Conservation (phyloP, 192 early-diverging fungal species). For the Coemansia sp. region DNA sequence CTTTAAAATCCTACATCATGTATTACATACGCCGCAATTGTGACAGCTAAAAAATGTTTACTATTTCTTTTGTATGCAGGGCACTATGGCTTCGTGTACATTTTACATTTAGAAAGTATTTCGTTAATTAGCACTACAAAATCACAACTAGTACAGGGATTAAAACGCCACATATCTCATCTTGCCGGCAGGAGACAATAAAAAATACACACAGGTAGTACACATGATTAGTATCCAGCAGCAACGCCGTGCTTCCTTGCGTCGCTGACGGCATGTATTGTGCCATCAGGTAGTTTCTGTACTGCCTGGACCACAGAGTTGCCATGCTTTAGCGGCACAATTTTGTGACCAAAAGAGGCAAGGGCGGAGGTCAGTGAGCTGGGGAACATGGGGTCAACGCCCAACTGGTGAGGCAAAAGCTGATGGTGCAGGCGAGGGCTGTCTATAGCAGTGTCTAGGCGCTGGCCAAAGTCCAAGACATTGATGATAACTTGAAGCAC, state of each 20-base stretch:
- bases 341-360: slow-evolving; percentile 43
- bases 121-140: background rate
- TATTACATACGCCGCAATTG: background rate
- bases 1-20: background rate
- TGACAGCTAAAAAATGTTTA: background rate
- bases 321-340: slow-evolving; percentile 29
- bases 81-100: background rate
- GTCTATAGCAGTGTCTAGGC: slow-evolving; percentile 68
- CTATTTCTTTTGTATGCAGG: background rate
- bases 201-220: background rate
- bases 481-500: slow-evolving; percentile 74
- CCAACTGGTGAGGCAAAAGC: slow-evolving; percentile 73
- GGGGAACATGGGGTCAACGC: slow-evolving; percentile 54
- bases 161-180: background rate
- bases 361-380: slow-evolving; percentile 32
- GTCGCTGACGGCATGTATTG: slow-evolving; percentile 62
- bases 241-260: slow-evolving; percentile 65
- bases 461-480: slow-evolving; percentile 69
- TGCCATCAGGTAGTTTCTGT: slow-evolving; percentile 41
- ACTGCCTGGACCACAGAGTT: slow-evolving; percentile 62
- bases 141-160: slow-evolving; percentile 1
- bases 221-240: slow-evolving; percentile 49
- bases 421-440: slow-evolving; percentile 86
- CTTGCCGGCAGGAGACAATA: background rate
- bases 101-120: background rate